These are phyloP conservation scores for Puccinia polysora DNA, from an alignment of 1,284 basidiomycete species.

Conservation along the genomic window DNA sequence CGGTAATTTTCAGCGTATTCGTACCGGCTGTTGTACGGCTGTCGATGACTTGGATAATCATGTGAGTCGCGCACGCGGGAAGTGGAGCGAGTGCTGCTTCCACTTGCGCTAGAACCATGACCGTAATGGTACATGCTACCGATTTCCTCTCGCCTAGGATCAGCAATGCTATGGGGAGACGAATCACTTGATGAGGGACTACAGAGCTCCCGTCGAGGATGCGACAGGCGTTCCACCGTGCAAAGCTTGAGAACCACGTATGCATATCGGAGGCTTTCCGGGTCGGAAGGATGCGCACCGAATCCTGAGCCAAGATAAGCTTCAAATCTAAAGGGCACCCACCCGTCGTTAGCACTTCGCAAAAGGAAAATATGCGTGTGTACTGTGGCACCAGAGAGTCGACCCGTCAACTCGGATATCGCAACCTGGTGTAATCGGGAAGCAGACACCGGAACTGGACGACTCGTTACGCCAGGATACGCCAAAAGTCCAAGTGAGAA, in stretches of 20 bases:
- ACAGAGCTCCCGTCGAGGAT: neutral
- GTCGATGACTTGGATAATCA: neutral
- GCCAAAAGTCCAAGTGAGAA: conserved; percentile 21
- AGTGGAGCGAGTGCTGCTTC: conserved; percentile 15
- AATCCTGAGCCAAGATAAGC: conserved; percentile 34
- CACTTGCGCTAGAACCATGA: neutral
- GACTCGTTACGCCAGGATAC: conserved; percentile 31
- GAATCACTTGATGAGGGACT: conserved; percentile 13
- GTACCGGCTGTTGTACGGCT: neutral
- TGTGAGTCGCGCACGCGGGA: conserved; percentile 1
- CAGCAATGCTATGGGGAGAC: conserved; percentile 1
- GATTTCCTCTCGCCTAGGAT: conserved; percentile 4
- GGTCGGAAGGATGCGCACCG: conserved; percentile 27
- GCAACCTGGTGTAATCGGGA: conserved; percentile 19
- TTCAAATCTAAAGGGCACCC: conserved; percentile 35
- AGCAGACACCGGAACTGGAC: conserved; percentile 34
- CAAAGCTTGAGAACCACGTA: conserved; percentile 33
- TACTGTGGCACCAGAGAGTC: conserved; percentile 18
- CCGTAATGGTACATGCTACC: conserved; percentile 16
- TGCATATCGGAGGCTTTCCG: conserved; percentile 19
- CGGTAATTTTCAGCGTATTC: neutral
- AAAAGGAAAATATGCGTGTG: conserved; percentile 22
- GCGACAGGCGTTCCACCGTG: neutral
- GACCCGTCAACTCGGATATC: conserved; percentile 19
- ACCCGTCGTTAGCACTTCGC: neutral